Conservation (phyloP, 768 basidiomycete genomes). For the Multifurca ochricompacta region DNA sequence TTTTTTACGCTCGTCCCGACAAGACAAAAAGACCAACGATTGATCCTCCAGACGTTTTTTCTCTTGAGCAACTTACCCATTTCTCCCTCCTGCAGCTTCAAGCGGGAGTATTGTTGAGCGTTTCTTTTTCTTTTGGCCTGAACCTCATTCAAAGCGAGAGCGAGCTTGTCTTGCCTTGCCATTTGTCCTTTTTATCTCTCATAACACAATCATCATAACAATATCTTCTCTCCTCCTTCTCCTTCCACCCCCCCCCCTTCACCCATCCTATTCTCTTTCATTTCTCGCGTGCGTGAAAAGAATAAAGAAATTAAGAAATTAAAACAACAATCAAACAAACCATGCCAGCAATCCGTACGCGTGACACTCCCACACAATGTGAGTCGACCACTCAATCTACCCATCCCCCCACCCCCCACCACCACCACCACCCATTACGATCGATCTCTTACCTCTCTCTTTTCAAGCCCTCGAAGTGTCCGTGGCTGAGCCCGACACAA, state of each 20-base stretch:
- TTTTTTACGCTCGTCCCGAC: conserved; percentile 16
- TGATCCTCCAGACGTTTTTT: not conserved
- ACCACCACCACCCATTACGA: not conserved
- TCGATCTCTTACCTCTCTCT: conserved; percentile 20
- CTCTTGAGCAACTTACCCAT: conserved; percentile 15
- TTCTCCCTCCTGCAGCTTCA: conserved; percentile 20
- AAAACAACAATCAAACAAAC: conserved; percentile 32
- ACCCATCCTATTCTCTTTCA: conserved; percentile 1
- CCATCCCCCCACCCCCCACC: not conserved
- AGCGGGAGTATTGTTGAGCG: conserved; percentile 16
- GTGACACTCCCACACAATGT: conserved; percentile 57
- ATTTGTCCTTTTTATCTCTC: conserved; percentile 15
- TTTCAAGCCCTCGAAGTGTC: conserved; percentile 65
- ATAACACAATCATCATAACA: too few relatives aligned
- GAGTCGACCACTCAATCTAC: conserved; percentile 19
- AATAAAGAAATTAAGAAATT: conserved; percentile 10
- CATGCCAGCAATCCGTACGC: conserved; percentile 77
- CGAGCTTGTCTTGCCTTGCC: conserved; percentile 14
- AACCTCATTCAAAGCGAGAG: too few relatives aligned
- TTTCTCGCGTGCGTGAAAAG: conserved; percentile 1
- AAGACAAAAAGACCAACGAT: conserved; percentile 18
- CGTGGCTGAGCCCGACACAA: conserved; percentile 44
- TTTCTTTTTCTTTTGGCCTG: conserved; percentile 2
- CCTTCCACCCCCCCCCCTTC: conserved; percentile 6
- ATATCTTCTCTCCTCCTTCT: not conserved